Percentiles rank a stretch among this genome's conserved stretches.
Evolutionary conservation across 345 rosid genomes (phyloP).

Genomic region (Alliaria petiolata): DNA sequence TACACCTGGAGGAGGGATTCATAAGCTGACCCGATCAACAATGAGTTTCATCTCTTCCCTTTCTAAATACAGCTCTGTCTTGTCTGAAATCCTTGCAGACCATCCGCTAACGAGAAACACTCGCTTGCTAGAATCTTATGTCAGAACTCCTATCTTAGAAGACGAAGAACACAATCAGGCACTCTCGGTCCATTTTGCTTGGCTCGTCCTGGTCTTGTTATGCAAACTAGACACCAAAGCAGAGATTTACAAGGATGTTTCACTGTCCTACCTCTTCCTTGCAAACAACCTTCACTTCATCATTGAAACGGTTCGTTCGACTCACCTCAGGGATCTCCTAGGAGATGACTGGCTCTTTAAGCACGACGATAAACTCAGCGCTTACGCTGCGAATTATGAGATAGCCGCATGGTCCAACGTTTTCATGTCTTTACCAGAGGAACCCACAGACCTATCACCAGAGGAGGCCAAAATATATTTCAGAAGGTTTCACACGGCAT

Average conservation of each 20-base stretch:
- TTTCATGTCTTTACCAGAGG: conserved; percentile 47
- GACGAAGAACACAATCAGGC: conserved; percentile 34
- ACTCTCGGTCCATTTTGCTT: conserved; percentile 45
- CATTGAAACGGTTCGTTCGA: conserved; percentile 44
- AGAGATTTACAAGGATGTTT: conserved; percentile 57
- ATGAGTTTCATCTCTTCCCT: conserved; percentile 70
- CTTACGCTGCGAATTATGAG: conserved; percentile 56
- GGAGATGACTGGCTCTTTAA: conserved; percentile 70
- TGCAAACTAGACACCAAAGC: conserved; percentile 83
- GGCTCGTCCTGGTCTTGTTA: conserved; percentile 67
- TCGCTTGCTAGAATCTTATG: conserved; percentile 47
- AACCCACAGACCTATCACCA: conserved; percentile 32
- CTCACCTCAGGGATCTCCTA: conserved; percentile 49
- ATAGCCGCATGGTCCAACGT: conserved; percentile 70
- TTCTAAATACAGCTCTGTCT: conserved; percentile 44
- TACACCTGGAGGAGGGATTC: conserved; percentile 68
- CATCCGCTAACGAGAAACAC: conserved; percentile 39
- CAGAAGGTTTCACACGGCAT: conserved; percentile 54
- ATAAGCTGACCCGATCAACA: conserved; percentile 54
- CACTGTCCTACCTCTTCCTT: conserved; percentile 73
- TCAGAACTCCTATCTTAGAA: conserved; percentile 35
- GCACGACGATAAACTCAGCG: conserved; percentile 51
- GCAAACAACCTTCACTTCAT: conserved; percentile 79
- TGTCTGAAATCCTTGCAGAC: conserved; percentile 57
- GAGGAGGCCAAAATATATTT: conserved; percentile 48